Conservation (phyloP, 257 asterid species). For the Eustoma russellianum region DNA sequence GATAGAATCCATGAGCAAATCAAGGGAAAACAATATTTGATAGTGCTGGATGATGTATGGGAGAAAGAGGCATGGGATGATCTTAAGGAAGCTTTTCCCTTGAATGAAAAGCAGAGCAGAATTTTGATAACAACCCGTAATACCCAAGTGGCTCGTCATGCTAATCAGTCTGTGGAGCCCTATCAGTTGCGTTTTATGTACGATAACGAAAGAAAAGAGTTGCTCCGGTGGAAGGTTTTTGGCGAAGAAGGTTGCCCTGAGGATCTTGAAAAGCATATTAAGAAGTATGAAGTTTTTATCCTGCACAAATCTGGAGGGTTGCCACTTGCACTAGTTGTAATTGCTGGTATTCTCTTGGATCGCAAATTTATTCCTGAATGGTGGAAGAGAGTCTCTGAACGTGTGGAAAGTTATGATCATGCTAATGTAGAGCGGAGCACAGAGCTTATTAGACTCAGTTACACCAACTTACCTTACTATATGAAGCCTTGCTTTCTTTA, state of each 20-base stretch:
- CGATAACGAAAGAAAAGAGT: slow-evolving; percentile 13
- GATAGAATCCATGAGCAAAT: not conserved
- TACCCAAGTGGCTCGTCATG: slow-evolving; percentile 10
- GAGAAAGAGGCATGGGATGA: slow-evolving; percentile 11
- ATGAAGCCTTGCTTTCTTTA: slow-evolving; percentile 23
- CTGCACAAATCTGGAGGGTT: slow-evolving; percentile 17
- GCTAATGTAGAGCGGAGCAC: slow-evolving; percentile 1
- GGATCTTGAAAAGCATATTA: slow-evolving; percentile 8
- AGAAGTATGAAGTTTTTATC: slow-evolving; percentile 8
- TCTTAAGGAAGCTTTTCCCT: slow-evolving; percentile 17
- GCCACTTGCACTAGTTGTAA: slow-evolving; percentile 20
- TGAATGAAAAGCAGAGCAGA: slow-evolving; percentile 10
- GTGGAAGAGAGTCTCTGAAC: slow-evolving; percentile 18
- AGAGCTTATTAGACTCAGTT: slow-evolving; percentile 16
- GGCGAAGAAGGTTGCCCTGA: slow-evolving; percentile 11
- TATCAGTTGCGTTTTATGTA: slow-evolving; percentile 14
- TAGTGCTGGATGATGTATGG: slow-evolving; percentile 27
- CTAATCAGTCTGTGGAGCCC: slow-evolving; percentile 1
- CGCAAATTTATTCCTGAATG: slow-evolving; percentile 1
- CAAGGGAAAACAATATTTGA: slow-evolving; percentile 8
- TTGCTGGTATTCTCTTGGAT: slow-evolving; percentile 16
- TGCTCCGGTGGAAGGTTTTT: slow-evolving; percentile 17
- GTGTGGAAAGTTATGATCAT: slow-evolving; percentile 7
- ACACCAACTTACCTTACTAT: slow-evolving; percentile 15
- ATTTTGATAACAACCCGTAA: slow-evolving; percentile 18